Base-by-base conservation (phyloP, 257 asterid species). In the Buddleja alternifolia region DNA sequence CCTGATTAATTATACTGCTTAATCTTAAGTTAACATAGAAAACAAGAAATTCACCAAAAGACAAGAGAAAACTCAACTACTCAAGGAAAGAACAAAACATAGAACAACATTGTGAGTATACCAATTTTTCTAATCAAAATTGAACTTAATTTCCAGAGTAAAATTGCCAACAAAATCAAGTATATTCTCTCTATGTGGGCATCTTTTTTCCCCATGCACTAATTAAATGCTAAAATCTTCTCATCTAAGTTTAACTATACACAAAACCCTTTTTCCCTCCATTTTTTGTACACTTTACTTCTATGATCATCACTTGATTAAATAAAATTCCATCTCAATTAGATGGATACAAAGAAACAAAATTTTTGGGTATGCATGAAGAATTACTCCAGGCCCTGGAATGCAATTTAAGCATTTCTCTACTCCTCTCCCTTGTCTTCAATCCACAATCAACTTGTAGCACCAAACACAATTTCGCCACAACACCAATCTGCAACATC, bases 401-500 rank as follows among this genome's bases (percentile, higher is more conserved):
- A 69, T 90, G 88, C 75, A 67, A 0, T 21, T 80, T 88, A 0
- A 93, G 83, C 19, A 93, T 85, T 15, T 86, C 95, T 70, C 76
- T 72, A 0, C 92, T 92, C 37, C 88, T 90, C 32, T 88, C 95
- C 78, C 77, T 93, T 0, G 70, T 75, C 80, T 85, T 90, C 25
- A 62, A 46, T n/a, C 94, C 94, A 42, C 89, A 75, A 11, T 93
- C 89, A 40, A 83, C 85, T 57, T 85, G 94, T 19, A 90, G 62
- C 14, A 90, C 82, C 77, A 90, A 12, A 40, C 90, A 86, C 75
- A 93, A 37, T 71, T 90, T 93, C 44, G 83, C 72, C 63, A 77
- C 97, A 8, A 77, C 96, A 2, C 97, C 98, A 17, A 81, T 57
- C 52, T 89, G 83, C 77, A 88, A 44, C 97, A 93, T 90, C 63